Conservation (phyloP, 352 stramenopile genomes). For the Phytopythium mirpurense region DNA sequence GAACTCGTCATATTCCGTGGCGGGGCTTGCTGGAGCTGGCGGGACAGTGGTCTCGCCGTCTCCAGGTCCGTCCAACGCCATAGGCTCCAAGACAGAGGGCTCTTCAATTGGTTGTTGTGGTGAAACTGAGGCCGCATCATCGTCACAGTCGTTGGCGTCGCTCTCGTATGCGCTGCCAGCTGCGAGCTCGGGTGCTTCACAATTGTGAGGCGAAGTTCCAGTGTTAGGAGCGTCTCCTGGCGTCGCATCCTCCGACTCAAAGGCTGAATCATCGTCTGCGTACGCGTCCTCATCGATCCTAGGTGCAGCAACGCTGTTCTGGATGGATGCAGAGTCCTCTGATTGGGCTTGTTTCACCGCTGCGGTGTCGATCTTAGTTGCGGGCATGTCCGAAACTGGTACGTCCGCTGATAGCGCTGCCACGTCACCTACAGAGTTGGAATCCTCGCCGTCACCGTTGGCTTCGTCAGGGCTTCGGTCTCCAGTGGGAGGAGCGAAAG, state of each 20-base stretch:
- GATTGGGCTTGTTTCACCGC: too few relatives aligned
- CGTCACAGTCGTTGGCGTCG: conserved; percentile 28
- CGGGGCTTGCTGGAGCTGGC: not conserved
- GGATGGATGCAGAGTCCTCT: not conserved
- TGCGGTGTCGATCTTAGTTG: too few relatives aligned
- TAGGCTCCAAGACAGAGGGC: not conserved
- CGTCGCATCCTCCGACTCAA: not conserved
- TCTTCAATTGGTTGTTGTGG: not conserved
- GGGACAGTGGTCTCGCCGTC: not conserved
- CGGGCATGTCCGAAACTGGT: too few relatives aligned
- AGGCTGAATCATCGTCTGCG: not conserved
- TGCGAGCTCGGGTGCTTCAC: conserved; percentile 1
- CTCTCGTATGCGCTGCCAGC: conserved; percentile 9
- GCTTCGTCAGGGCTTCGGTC: too few relatives aligned
- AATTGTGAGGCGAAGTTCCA: not conserved
- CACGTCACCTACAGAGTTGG: too few relatives aligned
- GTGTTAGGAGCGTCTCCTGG: not conserved
- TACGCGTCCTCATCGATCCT: not conserved
- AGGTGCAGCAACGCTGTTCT: not conserved
- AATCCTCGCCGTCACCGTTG: too few relatives aligned
- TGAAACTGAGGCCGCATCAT: conserved; percentile 6
- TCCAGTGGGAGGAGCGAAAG: too few relatives aligned
- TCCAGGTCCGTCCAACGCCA: not conserved
- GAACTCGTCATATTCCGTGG: conserved; percentile 39
- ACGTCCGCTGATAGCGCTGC: too few relatives aligned